These are phyloP conservation scores for Juglanconis sp. DNA, from an alignment of 2,329 filamentous ascomycete genomes.

Conservation along the genomic window DNA sequence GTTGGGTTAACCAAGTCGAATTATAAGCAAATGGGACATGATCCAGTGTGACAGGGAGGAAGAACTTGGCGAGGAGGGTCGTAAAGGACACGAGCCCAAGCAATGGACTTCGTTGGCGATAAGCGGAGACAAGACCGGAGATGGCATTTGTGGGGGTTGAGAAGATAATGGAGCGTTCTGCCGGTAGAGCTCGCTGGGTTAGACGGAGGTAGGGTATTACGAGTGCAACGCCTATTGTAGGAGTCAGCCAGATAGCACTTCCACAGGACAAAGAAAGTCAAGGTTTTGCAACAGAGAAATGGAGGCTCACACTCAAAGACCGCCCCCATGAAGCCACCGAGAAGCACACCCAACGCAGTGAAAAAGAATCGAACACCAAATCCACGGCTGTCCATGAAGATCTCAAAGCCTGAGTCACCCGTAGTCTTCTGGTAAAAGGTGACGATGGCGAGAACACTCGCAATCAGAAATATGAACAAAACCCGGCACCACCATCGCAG, in stretches of 20 bases:
- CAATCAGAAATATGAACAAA: slow-evolving; percentile 23
- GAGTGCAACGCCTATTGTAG: slow-evolving; percentile 29
- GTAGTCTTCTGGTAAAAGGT: slow-evolving; percentile 34
- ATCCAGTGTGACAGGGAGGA: slow-evolving; percentile 33
- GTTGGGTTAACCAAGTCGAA: slow-evolving; percentile 30
- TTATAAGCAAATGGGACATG: slow-evolving; percentile 35
- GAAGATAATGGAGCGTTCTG: slow-evolving; percentile 31
- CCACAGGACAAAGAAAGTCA: too few relatives aligned
- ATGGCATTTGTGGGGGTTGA: slow-evolving; percentile 29
- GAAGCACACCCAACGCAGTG: slow-evolving; percentile 33
- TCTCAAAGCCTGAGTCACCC: slow-evolving; percentile 34
- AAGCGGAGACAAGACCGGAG: slow-evolving; percentile 30
- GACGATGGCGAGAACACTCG: slow-evolving; percentile 30
- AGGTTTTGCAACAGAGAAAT: neutral
- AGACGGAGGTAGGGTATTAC: slow-evolving; percentile 34
- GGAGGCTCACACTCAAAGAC: neutral
- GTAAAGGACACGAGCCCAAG: slow-evolving; percentile 30
- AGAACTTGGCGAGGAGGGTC: slow-evolving; percentile 33
- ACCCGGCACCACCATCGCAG: neutral
- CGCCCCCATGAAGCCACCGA: slow-evolving; percentile 13
- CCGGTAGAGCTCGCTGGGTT: slow-evolving; percentile 23
- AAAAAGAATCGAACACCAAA: slow-evolving; percentile 40
- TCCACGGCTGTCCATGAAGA: slow-evolving; percentile 36
- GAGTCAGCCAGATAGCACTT: neutral
- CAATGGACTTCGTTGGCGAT: slow-evolving; percentile 30